Evolutionary conservation across 331 rosid genomes (phyloP), one percentile per base, ranked within the genome.

Genomic region (Cydonia oblonga): DNA sequence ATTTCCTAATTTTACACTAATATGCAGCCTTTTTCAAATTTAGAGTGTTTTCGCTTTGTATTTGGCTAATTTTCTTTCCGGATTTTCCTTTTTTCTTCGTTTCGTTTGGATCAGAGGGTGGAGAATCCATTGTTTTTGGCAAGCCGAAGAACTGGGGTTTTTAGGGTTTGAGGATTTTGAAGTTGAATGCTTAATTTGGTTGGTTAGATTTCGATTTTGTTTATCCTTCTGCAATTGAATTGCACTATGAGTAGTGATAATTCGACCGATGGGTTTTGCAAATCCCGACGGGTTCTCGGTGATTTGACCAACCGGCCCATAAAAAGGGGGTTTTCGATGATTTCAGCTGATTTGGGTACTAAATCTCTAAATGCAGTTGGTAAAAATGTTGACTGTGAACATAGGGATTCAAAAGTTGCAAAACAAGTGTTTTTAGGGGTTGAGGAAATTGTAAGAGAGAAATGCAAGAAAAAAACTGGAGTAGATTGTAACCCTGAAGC

Each of bases 301-400:
- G 90, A 93, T 65, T 42, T 84, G 77, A 85, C 96, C 7, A 93
- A 93, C 62, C 84, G 84, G 20, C 78, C 73, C 0, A 30, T 52
- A 5, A 90, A 90, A 68, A 80, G 97, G 53, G 76, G 82, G 1
- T 62, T 89, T 77, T 76, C 87, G 14, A 72, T 49, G 61, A 54
- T 83, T 71, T 82, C 81, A 59, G 77, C 79, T 57, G 86, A 72
- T 78, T 70, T 77, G 0, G 75, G 56, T 2, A 12, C 57, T 32
- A 72, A 82, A 70, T 77, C 87, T 69, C 59, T 75, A 56, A 68
- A 80, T 73, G 81, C 65, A 22, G 44, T 10, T 59, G 26, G 42
- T 9, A 68, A 70, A 61, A 69, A 54, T 18, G 51, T 65, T 26
- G 81, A 66, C 18, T 71, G 25, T 8, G 80, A 42, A 16, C 69